phyloP scores from a whole-genome alignment of 202 grass and related monocot species.

The Tripidium arundinaceum region DNA sequence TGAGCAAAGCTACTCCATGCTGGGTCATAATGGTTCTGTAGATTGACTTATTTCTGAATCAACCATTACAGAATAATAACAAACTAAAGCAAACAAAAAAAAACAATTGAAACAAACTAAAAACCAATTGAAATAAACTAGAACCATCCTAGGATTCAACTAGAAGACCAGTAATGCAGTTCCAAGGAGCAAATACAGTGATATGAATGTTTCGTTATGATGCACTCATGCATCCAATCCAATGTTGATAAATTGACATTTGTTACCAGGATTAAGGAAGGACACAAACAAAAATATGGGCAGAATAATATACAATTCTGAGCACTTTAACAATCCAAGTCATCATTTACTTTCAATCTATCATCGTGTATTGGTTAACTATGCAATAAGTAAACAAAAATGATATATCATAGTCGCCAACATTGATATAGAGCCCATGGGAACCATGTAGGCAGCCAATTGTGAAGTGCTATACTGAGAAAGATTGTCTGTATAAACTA shows the following conservation, averaged over 20 bases:
- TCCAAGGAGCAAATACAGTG: not conserved
- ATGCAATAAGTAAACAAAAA: slow-evolving; percentile 13
- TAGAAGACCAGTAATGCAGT: not conserved
- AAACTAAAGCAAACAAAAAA: not conserved
- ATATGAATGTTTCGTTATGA: not conserved
- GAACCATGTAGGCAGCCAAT: not conserved
- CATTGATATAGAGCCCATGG: not conserved
- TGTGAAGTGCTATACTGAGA: not conserved
- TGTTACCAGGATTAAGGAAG: not conserved
- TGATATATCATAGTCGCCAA: not conserved
- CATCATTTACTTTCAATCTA: not conserved
- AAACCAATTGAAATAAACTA: not conserved
- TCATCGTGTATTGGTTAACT: not conserved
- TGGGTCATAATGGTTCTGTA: not conserved
- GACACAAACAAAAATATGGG: not conserved
- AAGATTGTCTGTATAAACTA: not conserved
- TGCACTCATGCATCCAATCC: not conserved
- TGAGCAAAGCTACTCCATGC: slow-evolving; percentile 15
- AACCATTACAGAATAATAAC: not conserved
- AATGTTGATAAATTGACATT: slow-evolving; percentile 5
- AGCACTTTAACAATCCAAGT: slow-evolving; percentile 25
- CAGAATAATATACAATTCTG: not conserved
- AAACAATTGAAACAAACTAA: not conserved
- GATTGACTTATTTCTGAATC: slow-evolving; percentile 13
- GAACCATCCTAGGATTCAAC: not conserved